Evolutionary conservation across 2,329 filamentous ascomycete species (phyloP).

Genomic region (Nigrospora osmanthi): DNA sequence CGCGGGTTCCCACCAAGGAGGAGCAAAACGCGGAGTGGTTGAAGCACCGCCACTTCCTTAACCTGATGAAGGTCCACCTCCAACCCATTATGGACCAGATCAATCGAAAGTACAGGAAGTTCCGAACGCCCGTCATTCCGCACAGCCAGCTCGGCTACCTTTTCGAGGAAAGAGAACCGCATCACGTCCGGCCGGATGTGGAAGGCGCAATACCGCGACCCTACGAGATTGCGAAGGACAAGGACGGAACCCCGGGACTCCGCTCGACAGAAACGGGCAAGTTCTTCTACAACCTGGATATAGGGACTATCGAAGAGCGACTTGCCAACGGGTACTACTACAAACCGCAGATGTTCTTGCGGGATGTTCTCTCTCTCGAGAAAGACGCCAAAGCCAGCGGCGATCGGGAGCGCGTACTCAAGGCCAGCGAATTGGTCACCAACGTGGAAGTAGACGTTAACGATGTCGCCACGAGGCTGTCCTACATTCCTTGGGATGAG

Average conservation of each 20-base stretch:
- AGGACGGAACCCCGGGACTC: constrained; percentile 69
- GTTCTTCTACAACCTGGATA: constrained; percentile 87
- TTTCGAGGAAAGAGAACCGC: constrained; percentile 74
- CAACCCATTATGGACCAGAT: constrained; percentile 98
- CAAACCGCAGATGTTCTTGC: constrained; percentile 79
- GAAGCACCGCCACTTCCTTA: constrained; percentile 75
- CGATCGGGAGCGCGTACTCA: constrained; percentile 76
- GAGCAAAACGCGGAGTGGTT: constrained; percentile 76
- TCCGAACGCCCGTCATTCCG: constrained; percentile 72
- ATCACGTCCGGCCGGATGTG: constrained; percentile 53
- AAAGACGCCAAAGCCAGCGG: constrained; percentile 77
- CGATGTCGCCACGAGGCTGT: constrained; percentile 61
- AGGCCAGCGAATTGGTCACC: constrained; percentile 82
- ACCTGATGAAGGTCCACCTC: constrained; percentile 78
- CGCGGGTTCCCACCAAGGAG: constrained; percentile 62
- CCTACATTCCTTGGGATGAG: constrained; percentile 69
- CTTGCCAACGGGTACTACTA: constrained; percentile 95
- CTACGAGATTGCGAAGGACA: constrained; percentile 73
- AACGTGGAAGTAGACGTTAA: constrained; percentile 94
- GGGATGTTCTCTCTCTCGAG: constrained; percentile 75
- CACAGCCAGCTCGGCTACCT: constrained; percentile 71
- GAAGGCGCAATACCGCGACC: constrained; percentile 55
- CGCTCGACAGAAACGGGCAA: constrained; percentile 69
- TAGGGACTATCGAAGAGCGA: constrained; percentile 89
- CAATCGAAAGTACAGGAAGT: constrained; percentile 81